Conservation (phyloP, 2,329 filamentous ascomycete genomes). For the Exutisphaerella laricina region DNA sequence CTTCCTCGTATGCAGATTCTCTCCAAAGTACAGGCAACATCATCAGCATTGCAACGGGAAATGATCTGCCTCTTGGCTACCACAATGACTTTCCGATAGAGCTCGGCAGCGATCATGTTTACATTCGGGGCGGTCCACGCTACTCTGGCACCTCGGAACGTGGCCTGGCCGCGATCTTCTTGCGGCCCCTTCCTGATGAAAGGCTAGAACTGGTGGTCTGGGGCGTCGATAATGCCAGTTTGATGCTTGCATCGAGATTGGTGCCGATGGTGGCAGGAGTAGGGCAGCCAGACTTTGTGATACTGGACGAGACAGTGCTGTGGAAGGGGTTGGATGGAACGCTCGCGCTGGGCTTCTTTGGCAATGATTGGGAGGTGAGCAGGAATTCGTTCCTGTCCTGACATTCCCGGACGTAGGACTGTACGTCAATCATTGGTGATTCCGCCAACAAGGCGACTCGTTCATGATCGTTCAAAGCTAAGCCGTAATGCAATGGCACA, state of each 20-base stretch:
- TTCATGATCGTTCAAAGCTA: no score
- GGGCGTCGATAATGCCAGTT: slow-evolving; percentile 45
- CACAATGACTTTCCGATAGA: slow-evolving; percentile 31
- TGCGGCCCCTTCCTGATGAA: slow-evolving; percentile 45
- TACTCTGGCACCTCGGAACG: slow-evolving; percentile 8
- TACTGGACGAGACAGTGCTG: slow-evolving; percentile 42
- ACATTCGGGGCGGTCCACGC: slow-evolving; percentile 7
- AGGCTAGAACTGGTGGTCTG: slow-evolving; percentile 53
- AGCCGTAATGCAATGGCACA: no score
- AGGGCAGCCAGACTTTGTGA: slow-evolving; percentile 54
- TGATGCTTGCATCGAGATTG: slow-evolving; percentile 48
- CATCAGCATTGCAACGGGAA: slow-evolving; percentile 37
- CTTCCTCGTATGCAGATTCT: slow-evolving; percentile 21
- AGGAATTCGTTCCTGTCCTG: slow-evolving; percentile 41
- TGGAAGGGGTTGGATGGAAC: slow-evolving; percentile 50
- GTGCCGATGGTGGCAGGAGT: slow-evolving; percentile 53
- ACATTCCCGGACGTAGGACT: no score
- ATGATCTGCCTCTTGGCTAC: slow-evolving; percentile 20
- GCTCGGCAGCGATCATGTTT: slow-evolving; percentile 10
- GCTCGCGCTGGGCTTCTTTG: slow-evolving; percentile 52
- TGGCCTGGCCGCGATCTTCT: slow-evolving; percentile 47
- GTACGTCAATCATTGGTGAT: no score
- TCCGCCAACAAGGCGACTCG: not conserved
- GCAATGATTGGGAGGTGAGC: slow-evolving; percentile 49
- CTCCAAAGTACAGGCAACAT: slow-evolving; percentile 38